A percentile compares a stretch with the other conserved stretches of the same genome.
These are phyloP conservation scores for Aspergillus haitiensis DNA, from an alignment of 495 filamentous ascomycete species.

Conservation along the genomic window DNA sequence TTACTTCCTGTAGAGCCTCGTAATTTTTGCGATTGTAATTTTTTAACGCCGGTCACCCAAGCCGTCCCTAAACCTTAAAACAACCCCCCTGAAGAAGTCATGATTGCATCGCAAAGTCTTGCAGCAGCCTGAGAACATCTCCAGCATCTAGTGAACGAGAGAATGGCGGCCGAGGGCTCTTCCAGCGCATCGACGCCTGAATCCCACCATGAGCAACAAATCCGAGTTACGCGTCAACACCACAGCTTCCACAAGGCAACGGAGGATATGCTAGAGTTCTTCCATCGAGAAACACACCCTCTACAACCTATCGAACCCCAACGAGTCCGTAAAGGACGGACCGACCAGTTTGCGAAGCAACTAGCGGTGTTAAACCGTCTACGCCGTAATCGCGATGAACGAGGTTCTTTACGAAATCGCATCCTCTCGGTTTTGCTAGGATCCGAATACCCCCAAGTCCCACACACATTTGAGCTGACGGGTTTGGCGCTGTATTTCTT, in stretches of 20 bases:
- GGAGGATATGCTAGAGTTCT: constrained; percentile 1
- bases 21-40: too few relatives aligned
- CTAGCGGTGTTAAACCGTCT: background rate
- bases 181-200: background rate
- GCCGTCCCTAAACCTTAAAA: too few relatives aligned
- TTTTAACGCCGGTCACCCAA: too few relatives aligned
- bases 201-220: too few relatives aligned
- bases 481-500: background rate
- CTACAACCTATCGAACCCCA: background rate
- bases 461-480: background rate
- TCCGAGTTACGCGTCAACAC: background rate
- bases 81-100: too few relatives aligned
- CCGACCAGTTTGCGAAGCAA: background rate
- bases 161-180: background rate
- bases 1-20: too few relatives aligned
- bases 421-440: background rate
- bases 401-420: background rate
- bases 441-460: background rate
- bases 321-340: background rate
- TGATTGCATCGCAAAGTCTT: background rate
- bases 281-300: background rate
- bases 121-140: background rate
- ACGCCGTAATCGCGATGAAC: background rate
- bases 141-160: background rate
- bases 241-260: constrained; percentile 1